Percentiles rank a stretch among this genome's conserved stretches.
Conservation (phyloP, 192 early-diverging fungal genomes). For the Entomortierella lignicola region DNA sequence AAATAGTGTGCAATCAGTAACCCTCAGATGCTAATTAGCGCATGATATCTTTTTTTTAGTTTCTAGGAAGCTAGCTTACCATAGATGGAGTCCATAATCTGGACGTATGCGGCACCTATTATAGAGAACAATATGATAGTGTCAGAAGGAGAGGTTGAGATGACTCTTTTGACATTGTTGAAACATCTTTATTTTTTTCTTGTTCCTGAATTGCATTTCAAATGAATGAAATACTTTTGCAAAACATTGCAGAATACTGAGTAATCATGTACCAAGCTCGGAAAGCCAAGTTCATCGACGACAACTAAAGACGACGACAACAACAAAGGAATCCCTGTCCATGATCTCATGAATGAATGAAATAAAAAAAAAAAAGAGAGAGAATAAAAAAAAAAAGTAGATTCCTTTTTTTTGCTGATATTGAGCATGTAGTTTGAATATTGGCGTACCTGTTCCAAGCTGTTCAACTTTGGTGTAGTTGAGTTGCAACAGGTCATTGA, state of each 20-base stretch:
- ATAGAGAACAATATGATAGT: background rate
- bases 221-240: no score
- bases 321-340: no score
- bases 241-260: background rate
- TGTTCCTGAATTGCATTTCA: background rate
- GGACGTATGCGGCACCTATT: constrained; percentile 74
- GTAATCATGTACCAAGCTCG: background rate
- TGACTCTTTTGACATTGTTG: background rate
- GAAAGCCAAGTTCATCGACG: no score
- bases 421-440: background rate
- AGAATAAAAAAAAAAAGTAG: background rate
- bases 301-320: no score
- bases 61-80: constrained; percentile 52
- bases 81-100: constrained; percentile 78
- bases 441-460: constrained; percentile 85
- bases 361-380: background rate
- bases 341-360: background rate
- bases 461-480: constrained; percentile 96
- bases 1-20: no score
- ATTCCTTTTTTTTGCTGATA: background rate
- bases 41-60: background rate
- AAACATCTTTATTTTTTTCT: background rate
- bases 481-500: constrained; percentile 93
- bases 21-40: no score
- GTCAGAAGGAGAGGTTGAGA: background rate